Evolutionary conservation across 2,329 filamentous ascomycete genomes (phyloP), one percentile per base, ranked within the genome.

Genomic region (Neofusicoccum parvum): DNA sequence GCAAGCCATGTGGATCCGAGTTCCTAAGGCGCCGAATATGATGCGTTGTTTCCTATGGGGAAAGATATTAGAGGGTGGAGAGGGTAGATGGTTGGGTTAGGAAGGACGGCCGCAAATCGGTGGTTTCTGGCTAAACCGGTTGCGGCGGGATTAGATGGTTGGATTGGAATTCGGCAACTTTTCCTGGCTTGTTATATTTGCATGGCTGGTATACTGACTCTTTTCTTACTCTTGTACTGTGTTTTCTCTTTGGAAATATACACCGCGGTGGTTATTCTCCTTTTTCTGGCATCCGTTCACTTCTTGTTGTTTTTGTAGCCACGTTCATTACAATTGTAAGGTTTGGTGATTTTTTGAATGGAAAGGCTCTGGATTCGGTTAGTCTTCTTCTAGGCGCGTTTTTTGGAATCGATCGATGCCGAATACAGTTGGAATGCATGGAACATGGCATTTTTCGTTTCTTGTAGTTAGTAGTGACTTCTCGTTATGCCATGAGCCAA

Each of bases 1-100:
- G 32, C 53, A 2, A 65, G 34, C 14, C 64, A 65, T 27, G 64
- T 65, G n/a, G 64, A 65, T 46, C 64, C 64, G 34, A 65, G 64
- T 20, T 65, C 64, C 7, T 65, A 51, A 60, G 60, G 9, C 12
- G 27, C 5, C 6, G 3, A 3, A 36, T 4, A 45, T 14, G 15
- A 3, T 11, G 32, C 15, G 27, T 11, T 7, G 3, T 48, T 15
- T 37, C 43, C 32, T 23, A 37, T 23, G 23, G 27, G 27, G 56
- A 23, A 10, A 36, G 32, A 37, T 15, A 34, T 27, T 36, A 60
- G 43, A 48, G 11, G 41, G 11, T 2, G 32, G 6, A 46, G 27
- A 15, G 9, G 23, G 32, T 60, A 60, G 56, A 60, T 15, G 32
- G 32, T 7, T 17, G 54, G 39, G 17, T 45, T 17, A n/a, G 15